Base-by-base conservation (phyloP, 2,329 filamentous ascomycete species). In the Exophiala alcalophila region DNA sequence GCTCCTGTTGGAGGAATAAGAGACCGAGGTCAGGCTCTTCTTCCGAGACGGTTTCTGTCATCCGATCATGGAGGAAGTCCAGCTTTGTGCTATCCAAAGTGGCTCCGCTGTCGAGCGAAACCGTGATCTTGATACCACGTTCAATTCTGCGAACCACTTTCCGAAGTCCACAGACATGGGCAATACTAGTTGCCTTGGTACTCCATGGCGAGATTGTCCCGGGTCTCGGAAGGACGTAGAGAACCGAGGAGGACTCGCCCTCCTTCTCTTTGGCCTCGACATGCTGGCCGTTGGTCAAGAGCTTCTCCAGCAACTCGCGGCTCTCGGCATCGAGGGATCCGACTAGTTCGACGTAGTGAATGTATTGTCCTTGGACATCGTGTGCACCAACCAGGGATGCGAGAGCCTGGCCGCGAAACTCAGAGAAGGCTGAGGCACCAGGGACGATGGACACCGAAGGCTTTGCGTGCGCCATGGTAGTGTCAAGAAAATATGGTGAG, bases 141-240 rank as follows among this genome's bases (percentile, higher is more conserved):
- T 98, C 92, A 55, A 97, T 86, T 44, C 91, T 83, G 61, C 83
- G 74, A 33, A 83, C 77, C 20, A 84, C 76, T 39, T 79, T 67
- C 28, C 81, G 79, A 47, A 97, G 72, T 18, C 86, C 90, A 62
- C 91, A 97, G 21, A 96, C 91, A 54, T 92, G 82, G 40, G 91
- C 85, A 63, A 97, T 96, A 62, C 82, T 91, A 32, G 91, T 95
- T 19, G 90, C 91, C 66, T 96, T 90, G 43, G 90, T 95, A 67
- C 89, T 96, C 92, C 92, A 98, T 62, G 92, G 92, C 27, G 90
- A 96, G 55, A 94, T 82, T 2, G 80, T 90, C 57, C 80, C 80
- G 12, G 86, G 85, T 54, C 91, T 80, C 14, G 91, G 91, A 32
- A 78, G 81, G 45, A 95, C 76, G 61, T 89, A 87, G 62, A 86